Percentiles rank a stretch among this genome's conserved stretches.
These are phyloP conservation scores for Astrothelium subdiscretum DNA, from an alignment of 495 filamentous ascomycete species.

Conservation along the genomic window DNA sequence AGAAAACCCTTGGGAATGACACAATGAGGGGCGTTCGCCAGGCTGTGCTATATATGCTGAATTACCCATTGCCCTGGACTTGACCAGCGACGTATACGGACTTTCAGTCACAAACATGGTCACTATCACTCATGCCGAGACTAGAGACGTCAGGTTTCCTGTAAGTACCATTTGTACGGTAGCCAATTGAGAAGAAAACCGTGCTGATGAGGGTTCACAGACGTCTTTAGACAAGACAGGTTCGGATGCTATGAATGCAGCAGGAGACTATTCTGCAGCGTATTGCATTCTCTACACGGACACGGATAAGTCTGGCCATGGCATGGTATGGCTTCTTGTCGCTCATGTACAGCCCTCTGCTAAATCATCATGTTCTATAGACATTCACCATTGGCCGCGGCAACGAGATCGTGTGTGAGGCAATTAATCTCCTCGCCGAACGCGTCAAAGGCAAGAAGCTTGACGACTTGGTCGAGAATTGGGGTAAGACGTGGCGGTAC, in stretches of 20 bases:
- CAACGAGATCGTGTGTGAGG: constrained; percentile 84
- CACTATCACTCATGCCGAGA: constrained; percentile 69
- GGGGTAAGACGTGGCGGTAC: constrained; percentile 83
- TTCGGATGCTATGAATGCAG: constrained; percentile 94
- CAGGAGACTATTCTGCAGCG: constrained; percentile 83
- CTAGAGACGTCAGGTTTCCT: constrained; percentile 83
- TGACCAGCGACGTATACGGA: neutral
- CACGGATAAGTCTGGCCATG: constrained; percentile 60
- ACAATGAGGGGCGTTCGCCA: neutral
- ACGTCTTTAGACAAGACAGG: constrained; percentile 92
- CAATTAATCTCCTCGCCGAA: constrained; percentile 63
- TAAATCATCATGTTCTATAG: constrained; percentile 28
- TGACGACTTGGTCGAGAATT: constrained; percentile 62
- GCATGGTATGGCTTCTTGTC: constrained; percentile 52
- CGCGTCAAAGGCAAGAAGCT: constrained; percentile 64
- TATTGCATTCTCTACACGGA: constrained; percentile 89
- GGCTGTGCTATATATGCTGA: neutral
- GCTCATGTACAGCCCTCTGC: neutral
- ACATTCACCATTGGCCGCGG: constrained; percentile 95
- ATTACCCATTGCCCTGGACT: neutral
- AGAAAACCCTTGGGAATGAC: neutral
- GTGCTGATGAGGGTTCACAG: constrained; percentile 24
- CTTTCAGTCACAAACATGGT: constrained; percentile 36
- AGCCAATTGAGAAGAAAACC: neutral
- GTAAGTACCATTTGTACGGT: constrained; percentile 33